phyloP scores from a whole-genome alignment of 257 asterid species.

The Solanum chiquidenum region DNA sequence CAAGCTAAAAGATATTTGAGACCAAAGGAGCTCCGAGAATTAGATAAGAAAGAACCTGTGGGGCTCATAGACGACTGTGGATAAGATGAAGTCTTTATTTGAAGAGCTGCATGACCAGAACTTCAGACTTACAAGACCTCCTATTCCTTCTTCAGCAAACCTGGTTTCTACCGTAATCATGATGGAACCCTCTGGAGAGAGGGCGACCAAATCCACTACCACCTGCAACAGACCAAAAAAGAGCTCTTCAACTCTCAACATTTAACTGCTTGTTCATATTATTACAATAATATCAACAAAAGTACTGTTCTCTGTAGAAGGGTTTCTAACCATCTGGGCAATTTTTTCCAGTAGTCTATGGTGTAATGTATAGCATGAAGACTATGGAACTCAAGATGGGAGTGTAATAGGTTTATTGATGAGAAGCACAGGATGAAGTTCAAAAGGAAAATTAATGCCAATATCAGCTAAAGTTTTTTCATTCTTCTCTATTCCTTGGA shows the following conservation, averaged over 20 bases:
- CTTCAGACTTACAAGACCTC: constrained; percentile 74
- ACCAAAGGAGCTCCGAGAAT: not conserved
- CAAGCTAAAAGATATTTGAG: not conserved
- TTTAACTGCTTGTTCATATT: not conserved
- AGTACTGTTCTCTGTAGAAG: not conserved
- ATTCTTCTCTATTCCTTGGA: not conserved
- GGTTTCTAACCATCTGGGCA: not conserved
- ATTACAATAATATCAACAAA: not conserved
- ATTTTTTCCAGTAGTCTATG: not conserved
- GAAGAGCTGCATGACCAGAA: constrained; percentile 67
- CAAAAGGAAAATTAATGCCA: not conserved
- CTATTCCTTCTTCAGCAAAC: constrained; percentile 90
- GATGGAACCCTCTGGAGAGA: constrained; percentile 73
- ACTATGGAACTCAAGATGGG: not conserved
- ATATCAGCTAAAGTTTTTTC: not conserved
- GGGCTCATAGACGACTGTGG: constrained; percentile 92
- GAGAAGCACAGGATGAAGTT: not conserved
- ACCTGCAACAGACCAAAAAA: constrained; percentile 31
- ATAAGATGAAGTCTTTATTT: constrained; percentile 57
- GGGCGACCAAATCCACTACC: constrained; percentile 67
- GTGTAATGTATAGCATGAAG: not conserved
- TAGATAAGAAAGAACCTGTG: constrained; percentile 53
- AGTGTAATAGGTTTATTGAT: not conserved
- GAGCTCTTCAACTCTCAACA: not conserved
- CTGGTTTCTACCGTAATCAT: constrained; percentile 89